Conservation (phyloP, 2,329 filamentous ascomycete genomes). For the Dactylellina parvicollis region DNA sequence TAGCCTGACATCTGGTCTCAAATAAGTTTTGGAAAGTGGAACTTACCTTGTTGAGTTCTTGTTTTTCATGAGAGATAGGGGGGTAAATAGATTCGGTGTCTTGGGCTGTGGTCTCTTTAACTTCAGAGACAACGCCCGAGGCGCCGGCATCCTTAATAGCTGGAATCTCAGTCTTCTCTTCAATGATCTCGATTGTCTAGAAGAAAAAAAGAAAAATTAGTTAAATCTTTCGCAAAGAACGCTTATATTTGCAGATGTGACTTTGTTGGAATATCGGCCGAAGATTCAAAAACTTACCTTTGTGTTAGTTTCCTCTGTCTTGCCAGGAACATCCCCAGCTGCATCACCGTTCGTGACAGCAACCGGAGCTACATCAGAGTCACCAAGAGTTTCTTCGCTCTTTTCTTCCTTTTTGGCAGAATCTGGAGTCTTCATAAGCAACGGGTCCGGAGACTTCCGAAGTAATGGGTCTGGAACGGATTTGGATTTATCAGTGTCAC, state of each 20-base stretch:
- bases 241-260: too few species aligned
- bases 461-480: neutral
- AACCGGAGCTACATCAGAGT: neutral
- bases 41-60: too few species aligned
- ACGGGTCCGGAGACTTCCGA: neutral
- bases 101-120: too few species aligned
- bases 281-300: conserved; percentile 23
- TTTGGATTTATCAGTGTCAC: too few species aligned
- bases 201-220: too few species aligned
- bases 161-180: conserved; percentile 1
- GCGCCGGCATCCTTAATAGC: neutral
- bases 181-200: too few species aligned
- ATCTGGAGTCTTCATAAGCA: neutral
- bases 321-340: conserved; percentile 25
- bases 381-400: neutral
- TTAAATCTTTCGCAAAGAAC: too few species aligned
- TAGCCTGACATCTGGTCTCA: too few species aligned
- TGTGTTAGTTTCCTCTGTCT: neutral
- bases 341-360: conserved; percentile 27
- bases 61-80: too few species aligned
- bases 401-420: conserved; percentile 5
- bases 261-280: neutral
- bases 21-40: too few species aligned
- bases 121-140: too few species aligned
- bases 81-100: too few species aligned